These are phyloP conservation scores for Myxozyma mucilagina DNA, from an alignment of 805 yeast genomes.

Conservation along the genomic window DNA sequence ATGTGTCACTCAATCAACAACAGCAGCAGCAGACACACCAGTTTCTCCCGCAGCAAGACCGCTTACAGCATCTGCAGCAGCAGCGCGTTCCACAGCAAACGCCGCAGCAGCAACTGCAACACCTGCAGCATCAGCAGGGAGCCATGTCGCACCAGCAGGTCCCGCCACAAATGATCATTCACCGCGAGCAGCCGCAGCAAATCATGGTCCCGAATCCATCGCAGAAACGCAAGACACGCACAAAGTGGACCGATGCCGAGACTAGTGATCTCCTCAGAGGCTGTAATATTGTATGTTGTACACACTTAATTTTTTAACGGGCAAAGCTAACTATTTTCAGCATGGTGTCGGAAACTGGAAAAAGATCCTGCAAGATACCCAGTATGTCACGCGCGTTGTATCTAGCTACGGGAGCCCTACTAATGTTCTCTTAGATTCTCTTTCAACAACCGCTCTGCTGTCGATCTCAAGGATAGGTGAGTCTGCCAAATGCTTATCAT, in stretches of 20 bases:
- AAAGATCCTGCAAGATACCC: constrained; percentile 46
- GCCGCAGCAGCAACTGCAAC: constrained; percentile 9
- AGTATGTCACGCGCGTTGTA: constrained; percentile 6
- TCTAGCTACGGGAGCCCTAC: background rate
- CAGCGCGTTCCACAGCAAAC: constrained; percentile 3
- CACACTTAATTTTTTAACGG: background rate
- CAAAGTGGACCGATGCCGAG: constrained; percentile 47
- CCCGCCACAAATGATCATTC: constrained; percentile 4
- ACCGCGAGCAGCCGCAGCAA: constrained; percentile 12
- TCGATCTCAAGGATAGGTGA: constrained; percentile 45
- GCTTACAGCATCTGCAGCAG: constrained; percentile 6
- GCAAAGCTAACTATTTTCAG: background rate
- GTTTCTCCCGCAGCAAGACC: constrained; percentile 2
- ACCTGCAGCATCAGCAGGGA: background rate
- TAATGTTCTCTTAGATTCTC: constrained; percentile 32
- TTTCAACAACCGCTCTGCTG: constrained; percentile 48
- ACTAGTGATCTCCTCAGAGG: constrained; percentile 47
- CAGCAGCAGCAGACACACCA: background rate
- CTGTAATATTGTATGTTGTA: constrained; percentile 39
- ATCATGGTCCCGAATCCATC: background rate
- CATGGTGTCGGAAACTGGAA: constrained; percentile 47
- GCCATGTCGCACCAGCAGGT: constrained; percentile 12
- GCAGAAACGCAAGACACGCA: constrained; percentile 33
- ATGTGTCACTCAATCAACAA: constrained; percentile 1
- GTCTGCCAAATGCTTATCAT: background rate